phyloP scores from a whole-genome alignment of 2,329 filamentous ascomycete species.

The Trichoderma harzianum region DNA sequence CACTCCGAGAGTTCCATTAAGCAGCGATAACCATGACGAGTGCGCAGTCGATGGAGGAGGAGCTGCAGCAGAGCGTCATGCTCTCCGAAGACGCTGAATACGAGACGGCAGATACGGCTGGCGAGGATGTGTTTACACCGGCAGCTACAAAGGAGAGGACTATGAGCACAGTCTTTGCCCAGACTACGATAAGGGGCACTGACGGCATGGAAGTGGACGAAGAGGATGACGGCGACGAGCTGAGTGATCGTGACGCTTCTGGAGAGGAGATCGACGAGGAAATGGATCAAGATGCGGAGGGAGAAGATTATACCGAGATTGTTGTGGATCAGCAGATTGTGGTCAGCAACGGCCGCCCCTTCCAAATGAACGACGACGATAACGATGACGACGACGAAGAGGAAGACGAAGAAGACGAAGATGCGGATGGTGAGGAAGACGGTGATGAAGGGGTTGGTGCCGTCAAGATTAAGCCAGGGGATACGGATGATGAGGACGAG shows the following conservation, averaged over 20 bases:
- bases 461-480: slow-evolving; percentile 54
- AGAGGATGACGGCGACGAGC: slow-evolving; percentile 34
- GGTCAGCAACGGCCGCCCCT: slow-evolving; percentile 21
- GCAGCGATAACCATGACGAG: slow-evolving; percentile 43
- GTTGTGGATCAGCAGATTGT: slow-evolving; percentile 28
- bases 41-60: slow-evolving; percentile 54
- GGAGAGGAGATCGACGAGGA: slow-evolving; percentile 42
- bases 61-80: slow-evolving; percentile 54
- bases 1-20: slow-evolving; percentile 23
- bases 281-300: slow-evolving; percentile 31
- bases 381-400: not conserved
- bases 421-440: slow-evolving; percentile 34
- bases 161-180: not conserved
- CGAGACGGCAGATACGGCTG: slow-evolving; percentile 33
- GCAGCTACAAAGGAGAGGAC: slow-evolving; percentile 19
- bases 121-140: slow-evolving; percentile 26
- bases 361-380: slow-evolving; percentile 26
- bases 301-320: slow-evolving; percentile 39
- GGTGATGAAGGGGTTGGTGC: slow-evolving; percentile 55
- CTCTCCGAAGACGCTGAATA: slow-evolving; percentile 49
- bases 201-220: slow-evolving; percentile 21
- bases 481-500: slow-evolving; percentile 41
- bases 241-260: slow-evolving; percentile 39
- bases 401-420: slow-evolving; percentile 23
- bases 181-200: not conserved